Percentiles rank a stretch among this genome's conserved stretches.
These are phyloP conservation scores for Schwanniomyces etchellsii DNA, from an alignment of 1,139 yeast species.

Conservation along the genomic window DNA sequence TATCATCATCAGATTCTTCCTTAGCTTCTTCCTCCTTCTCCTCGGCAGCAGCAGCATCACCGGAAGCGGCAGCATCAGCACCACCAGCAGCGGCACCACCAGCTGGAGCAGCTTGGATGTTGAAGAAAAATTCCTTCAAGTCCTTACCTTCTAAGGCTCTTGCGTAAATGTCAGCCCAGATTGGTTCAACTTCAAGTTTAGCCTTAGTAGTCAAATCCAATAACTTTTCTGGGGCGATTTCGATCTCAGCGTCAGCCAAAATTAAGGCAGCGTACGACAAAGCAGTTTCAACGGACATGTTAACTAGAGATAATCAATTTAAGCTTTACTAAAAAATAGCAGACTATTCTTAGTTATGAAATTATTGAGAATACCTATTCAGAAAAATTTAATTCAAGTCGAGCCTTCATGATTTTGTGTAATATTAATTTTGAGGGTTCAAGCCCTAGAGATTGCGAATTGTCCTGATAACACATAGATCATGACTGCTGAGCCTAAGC, in stretches of 20 bases:
- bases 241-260: conserved; percentile 96
- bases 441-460: too few relatives aligned
- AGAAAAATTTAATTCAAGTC: too few relatives aligned
- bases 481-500: too few relatives aligned
- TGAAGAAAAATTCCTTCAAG: conserved; percentile 84
- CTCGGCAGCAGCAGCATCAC: conserved; percentile 44
- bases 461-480: too few relatives aligned
- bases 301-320: conserved; percentile 44
- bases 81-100: conserved; percentile 49
- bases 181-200: conserved; percentile 85
- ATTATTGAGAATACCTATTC: too few relatives aligned
- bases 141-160: conserved; percentile 97
- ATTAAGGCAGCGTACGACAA: conserved; percentile 92
- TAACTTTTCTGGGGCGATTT: conserved; percentile 90
- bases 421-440: too few relatives aligned
- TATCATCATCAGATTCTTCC: conserved; percentile 78
- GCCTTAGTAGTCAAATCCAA: conserved; percentile 69
- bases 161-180: conserved; percentile 95
- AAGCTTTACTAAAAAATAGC: conserved; percentile 50
- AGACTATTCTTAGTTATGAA: conserved; percentile 59
- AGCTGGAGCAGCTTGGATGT: conserved; percentile 63
- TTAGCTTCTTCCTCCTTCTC: conserved; percentile 58
- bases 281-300: conserved; percentile 57
- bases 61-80: conserved; percentile 37
- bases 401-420: background rate